These are phyloP conservation scores for Talaromyces atroroseus DNA, from an alignment of 2,329 filamentous ascomycete genomes.

Conservation along the genomic window DNA sequence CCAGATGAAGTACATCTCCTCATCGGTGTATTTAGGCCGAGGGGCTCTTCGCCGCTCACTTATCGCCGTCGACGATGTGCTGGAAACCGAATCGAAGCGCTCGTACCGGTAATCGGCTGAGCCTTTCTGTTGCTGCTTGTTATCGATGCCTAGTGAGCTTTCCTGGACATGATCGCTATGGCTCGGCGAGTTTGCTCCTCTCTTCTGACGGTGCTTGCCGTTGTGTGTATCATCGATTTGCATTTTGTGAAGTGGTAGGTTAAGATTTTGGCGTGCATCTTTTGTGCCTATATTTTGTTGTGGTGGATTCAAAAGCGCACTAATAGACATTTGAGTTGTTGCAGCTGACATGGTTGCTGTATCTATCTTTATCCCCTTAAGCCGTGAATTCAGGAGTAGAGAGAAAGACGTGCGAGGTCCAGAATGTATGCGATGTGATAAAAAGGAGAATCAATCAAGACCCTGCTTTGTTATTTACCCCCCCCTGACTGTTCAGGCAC, in stretches of 20 bases:
- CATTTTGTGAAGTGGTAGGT: conserved; percentile 19
- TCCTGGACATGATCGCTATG: conserved; percentile 9
- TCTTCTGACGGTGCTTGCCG: conserved; percentile 19
- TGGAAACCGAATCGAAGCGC: conserved; percentile 38
- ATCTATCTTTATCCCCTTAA: not conserved
- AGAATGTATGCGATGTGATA: not conserved
- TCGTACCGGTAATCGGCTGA: conserved; percentile 35
- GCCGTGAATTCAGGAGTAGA: not conserved
- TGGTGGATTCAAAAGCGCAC: conserved; percentile 13
- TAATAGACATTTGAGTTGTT: conserved; percentile 14
- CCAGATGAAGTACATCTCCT: conserved; percentile 48
- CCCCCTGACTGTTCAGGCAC: not conserved
- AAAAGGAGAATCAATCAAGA: not conserved
- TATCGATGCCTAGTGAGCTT: not conserved
- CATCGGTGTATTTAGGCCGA: conserved; percentile 43
- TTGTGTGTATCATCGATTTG: conserved; percentile 1
- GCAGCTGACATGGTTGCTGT: conserved; percentile 8
- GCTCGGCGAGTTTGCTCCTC: not conserved
- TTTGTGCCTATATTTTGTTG: conserved; percentile 7
- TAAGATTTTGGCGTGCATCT: conserved; percentile 22
- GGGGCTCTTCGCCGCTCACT: conserved; percentile 36
- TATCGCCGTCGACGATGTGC: conserved; percentile 29
- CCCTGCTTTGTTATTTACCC: not conserved
- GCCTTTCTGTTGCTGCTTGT: conserved; percentile 15
- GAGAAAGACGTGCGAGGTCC: not conserved